Conservation (phyloP, 768 basidiomycete genomes). For the Boletus coccyginus region DNA sequence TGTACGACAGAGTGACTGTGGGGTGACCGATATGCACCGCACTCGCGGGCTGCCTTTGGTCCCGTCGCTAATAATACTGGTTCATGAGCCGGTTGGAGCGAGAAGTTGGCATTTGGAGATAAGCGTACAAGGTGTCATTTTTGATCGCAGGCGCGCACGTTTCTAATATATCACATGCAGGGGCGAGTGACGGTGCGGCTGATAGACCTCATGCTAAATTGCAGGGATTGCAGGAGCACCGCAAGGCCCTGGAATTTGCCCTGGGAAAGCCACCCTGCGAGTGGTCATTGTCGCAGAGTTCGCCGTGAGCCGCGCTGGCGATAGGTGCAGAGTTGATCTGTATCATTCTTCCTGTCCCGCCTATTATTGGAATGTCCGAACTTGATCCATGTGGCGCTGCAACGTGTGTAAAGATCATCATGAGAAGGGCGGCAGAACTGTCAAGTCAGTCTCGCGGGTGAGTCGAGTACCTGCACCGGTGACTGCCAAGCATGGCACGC, state of each 20-base stretch:
- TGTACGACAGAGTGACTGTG: slow-evolving; percentile 10
- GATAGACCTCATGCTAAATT: not conserved
- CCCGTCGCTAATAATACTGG: slow-evolving; percentile 11
- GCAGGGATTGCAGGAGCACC: slow-evolving; percentile 4
- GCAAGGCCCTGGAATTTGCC: slow-evolving; percentile 3
- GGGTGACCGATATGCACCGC: slow-evolving; percentile 1
- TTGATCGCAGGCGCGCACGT: slow-evolving; percentile 1
- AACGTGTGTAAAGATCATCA: slow-evolving; percentile 13
- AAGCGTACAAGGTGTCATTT: slow-evolving; percentile 4
- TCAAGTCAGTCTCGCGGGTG: slow-evolving; percentile 1
- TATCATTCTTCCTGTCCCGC: not conserved
- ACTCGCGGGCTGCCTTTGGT: slow-evolving; percentile 9
- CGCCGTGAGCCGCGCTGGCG: slow-evolving; percentile 13
- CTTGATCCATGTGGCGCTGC: slow-evolving; percentile 15
- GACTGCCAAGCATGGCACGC: slow-evolving; percentile 10
- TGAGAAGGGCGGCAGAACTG: slow-evolving; percentile 6
- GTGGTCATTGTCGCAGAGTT: slow-evolving; percentile 8
- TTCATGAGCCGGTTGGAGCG: not conserved
- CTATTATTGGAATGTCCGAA: slow-evolving; percentile 11
- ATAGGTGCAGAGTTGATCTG: not conserved
- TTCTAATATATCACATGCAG: slow-evolving; percentile 5
- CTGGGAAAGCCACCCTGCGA: not conserved
- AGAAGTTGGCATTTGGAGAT: not conserved
- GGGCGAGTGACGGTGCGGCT: slow-evolving; percentile 3
- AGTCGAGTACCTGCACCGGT: not conserved